A percentile compares a stretch with the other conserved stretches of the same genome.
Conservation (phyloP, 2,329 filamentous ascomycete genomes). For the Phialophora macrospora region DNA sequence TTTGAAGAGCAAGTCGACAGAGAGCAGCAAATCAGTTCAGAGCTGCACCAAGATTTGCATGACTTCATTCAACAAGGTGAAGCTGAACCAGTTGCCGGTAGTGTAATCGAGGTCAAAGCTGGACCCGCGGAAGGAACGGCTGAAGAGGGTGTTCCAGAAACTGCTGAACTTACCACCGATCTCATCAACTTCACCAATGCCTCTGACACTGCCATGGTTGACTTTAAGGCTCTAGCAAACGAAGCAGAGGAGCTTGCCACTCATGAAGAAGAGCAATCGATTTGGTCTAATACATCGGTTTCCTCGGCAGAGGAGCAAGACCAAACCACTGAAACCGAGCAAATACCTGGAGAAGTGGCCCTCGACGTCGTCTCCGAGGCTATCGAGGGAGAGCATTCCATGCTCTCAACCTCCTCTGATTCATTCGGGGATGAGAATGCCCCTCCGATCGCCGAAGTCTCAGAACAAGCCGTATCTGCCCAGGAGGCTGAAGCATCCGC, state of each 20-base stretch:
- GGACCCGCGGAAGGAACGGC: conserved; percentile 16
- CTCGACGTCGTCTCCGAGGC: conserved; percentile 9
- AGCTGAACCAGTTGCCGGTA: conserved; percentile 12
- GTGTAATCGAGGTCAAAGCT: conserved; percentile 16
- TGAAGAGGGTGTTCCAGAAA: conserved; percentile 35
- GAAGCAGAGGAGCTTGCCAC: conserved; percentile 34
- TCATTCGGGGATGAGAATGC: conserved; percentile 1
- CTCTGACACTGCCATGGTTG: conserved; percentile 37
- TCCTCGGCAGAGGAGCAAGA: conserved; percentile 51
- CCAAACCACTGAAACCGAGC: conserved; percentile 52
- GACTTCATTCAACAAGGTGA: conserved; percentile 22
- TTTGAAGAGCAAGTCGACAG: conserved; percentile 48
- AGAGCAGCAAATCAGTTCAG: conserved; percentile 25
- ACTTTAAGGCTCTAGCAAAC: conserved; percentile 33
- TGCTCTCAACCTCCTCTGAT: conserved; percentile 7
- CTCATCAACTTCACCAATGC: conserved; percentile 36
- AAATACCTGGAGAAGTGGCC: conserved; percentile 41
- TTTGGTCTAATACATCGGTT: conserved; percentile 64
- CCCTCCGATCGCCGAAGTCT: not conserved
- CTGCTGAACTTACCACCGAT: conserved; percentile 34
- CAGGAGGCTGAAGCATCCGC: not conserved
- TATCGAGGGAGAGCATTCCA: conserved; percentile 5
- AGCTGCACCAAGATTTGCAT: conserved; percentile 30
- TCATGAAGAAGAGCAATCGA: conserved; percentile 26
- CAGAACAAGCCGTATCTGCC: not conserved